Conservation (phyloP, 2,329 filamentous ascomycete species). For the Capronia epimyces region DNA sequence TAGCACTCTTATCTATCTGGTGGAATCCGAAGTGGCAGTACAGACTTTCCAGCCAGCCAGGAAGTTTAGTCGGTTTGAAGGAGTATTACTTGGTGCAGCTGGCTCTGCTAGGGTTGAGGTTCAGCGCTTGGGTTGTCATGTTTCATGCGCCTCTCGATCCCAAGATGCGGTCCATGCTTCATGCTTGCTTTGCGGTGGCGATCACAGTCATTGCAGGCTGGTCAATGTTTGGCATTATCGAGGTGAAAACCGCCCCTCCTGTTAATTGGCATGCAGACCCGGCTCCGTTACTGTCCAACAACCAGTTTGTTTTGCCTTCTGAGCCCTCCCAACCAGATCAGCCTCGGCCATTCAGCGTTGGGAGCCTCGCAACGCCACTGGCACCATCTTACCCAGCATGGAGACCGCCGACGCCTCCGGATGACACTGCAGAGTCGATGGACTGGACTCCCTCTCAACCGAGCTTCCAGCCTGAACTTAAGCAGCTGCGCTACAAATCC, state of each 20-base stretch:
- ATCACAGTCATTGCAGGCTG: constrained; percentile 39
- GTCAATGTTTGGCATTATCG: constrained; percentile 35
- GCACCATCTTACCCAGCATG: constrained; percentile 34
- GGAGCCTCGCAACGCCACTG: constrained; percentile 25
- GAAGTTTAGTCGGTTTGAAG: constrained; percentile 39
- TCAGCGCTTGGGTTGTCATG: constrained; percentile 41
- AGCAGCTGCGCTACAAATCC: constrained; percentile 31
- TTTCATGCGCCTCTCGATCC: constrained; percentile 11
- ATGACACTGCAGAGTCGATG: constrained; percentile 40
- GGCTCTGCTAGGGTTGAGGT: constrained; percentile 42
- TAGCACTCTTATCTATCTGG: constrained; percentile 43
- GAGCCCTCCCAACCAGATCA: background rate
- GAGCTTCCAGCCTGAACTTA: constrained; percentile 20
- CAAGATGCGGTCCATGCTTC: constrained; percentile 11
- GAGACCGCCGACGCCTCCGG: constrained; percentile 35
- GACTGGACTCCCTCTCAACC: constrained; percentile 47
- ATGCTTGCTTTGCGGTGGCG: constrained; percentile 36
- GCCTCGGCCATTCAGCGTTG: constrained; percentile 31
- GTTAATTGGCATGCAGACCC: constrained; percentile 31
- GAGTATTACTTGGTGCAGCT: constrained; percentile 46
- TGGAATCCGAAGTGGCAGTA: constrained; percentile 46
- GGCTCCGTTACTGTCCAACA: constrained; percentile 18
- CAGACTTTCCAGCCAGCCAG: constrained; percentile 40
- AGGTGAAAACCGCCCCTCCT: constrained; percentile 39
- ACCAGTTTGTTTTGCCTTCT: constrained; percentile 22